Percentiles rank a stretch among this genome's conserved stretches.
These are phyloP conservation scores for Starmerella potacharoeniae DNA, from an alignment of 805 yeast species.

Conservation along the genomic window DNA sequence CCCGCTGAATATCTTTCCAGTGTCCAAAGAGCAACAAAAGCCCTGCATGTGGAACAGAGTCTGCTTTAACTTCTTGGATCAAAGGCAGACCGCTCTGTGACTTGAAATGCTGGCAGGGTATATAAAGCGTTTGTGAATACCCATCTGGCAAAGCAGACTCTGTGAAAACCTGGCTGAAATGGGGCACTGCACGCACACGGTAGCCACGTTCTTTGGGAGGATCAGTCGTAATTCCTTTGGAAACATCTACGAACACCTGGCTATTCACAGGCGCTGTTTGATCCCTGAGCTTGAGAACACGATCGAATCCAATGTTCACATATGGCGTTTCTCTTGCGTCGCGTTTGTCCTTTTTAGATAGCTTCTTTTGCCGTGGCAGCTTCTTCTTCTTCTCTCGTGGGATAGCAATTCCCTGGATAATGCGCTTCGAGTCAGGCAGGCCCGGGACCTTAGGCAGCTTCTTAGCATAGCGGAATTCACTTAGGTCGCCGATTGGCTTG, in stretches of 20 bases:
- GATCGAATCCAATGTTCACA: constrained; percentile 61
- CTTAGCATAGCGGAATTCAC: constrained; percentile 40
- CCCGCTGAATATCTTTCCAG: constrained; percentile 42
- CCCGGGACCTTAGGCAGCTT: constrained; percentile 61
- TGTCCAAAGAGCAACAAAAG: constrained; percentile 50
- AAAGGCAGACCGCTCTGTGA: constrained; percentile 21
- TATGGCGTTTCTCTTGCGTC: constrained; percentile 51
- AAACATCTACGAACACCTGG: constrained; percentile 67
- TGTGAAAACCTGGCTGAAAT: constrained; percentile 56
- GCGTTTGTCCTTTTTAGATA: constrained; percentile 40
- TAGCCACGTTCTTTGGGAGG: constrained; percentile 61
- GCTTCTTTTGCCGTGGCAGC: constrained; percentile 34
- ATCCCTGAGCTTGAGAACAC: constrained; percentile 43
- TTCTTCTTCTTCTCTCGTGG: constrained; percentile 32
- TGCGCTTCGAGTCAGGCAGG: constrained; percentile 45
- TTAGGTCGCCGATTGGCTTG: constrained; percentile 25
- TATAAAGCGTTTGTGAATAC: constrained; percentile 54
- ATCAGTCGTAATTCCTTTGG: constrained; percentile 51
- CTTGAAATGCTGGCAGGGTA: constrained; percentile 58
- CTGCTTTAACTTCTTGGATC: constrained; percentile 20
- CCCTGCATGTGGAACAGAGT: constrained; percentile 7
- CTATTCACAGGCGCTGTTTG: constrained; percentile 59
- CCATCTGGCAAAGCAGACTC: constrained; percentile 57
- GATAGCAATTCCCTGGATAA: constrained; percentile 44
- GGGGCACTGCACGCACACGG: constrained; percentile 54